Percentiles rank a stretch among this genome's conserved stretches.
Conservation (phyloP, 2,329 filamentous ascomycete genomes). For the Ceratocystis diversiconidia region DNA sequence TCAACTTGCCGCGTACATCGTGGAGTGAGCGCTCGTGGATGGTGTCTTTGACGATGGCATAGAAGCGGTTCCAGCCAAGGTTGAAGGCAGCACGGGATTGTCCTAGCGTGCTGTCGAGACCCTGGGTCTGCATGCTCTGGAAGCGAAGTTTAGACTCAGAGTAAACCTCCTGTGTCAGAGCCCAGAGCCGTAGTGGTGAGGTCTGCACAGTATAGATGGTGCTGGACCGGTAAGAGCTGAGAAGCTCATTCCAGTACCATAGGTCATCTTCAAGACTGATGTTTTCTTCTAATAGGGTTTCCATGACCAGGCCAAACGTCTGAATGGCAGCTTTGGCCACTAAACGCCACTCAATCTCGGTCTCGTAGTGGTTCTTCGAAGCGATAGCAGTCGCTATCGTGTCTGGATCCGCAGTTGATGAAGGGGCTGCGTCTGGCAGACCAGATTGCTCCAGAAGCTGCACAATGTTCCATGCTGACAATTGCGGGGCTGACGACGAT, state of each 20-base stretch:
- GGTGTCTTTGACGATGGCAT: slow-evolving; percentile 62
- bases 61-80: slow-evolving; percentile 55
- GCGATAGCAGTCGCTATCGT: slow-evolving; percentile 18
- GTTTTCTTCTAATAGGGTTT: slow-evolving; percentile 66
- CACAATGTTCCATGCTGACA: slow-evolving; percentile 47
- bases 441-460: slow-evolving; percentile 47
- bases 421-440: slow-evolving; percentile 30
- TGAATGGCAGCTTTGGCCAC: slow-evolving; percentile 88
- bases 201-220: slow-evolving; percentile 78
- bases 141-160: slow-evolving; percentile 40
- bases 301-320: slow-evolving; percentile 67
- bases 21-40: slow-evolving; percentile 57
- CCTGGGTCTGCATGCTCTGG: slow-evolving; percentile 23
- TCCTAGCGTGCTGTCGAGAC: slow-evolving; percentile 14
- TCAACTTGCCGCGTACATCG: slow-evolving; percentile 55
- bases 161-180: slow-evolving; percentile 57
- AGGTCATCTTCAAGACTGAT: slow-evolving; percentile 74
- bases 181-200: slow-evolving; percentile 60
- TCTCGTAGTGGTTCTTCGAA: slow-evolving; percentile 43
- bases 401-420: neutral
- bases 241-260: slow-evolving; percentile 88
- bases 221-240: slow-evolving; percentile 64
- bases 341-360: slow-evolving; percentile 79
- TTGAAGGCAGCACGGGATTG: slow-evolving; percentile 11
- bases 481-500: slow-evolving; percentile 46